phyloP scores from a whole-genome alignment of 2,329 filamentous ascomycete species.

The Fusarium sp. region DNA sequence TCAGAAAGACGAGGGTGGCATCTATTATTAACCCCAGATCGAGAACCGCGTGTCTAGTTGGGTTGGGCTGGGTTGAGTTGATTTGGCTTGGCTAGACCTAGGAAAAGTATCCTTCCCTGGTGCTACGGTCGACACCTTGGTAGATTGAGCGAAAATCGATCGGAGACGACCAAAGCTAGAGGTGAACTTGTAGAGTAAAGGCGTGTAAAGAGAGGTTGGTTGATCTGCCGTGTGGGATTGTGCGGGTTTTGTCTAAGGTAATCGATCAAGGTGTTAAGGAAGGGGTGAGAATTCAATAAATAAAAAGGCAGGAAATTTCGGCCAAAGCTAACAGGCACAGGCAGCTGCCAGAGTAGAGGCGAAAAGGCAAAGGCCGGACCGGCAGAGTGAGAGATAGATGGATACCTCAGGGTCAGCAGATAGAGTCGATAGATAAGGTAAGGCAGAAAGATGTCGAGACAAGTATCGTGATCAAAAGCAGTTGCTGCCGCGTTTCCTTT shows the following conservation, averaged over 20 bases:
- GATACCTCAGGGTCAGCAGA: neutral
- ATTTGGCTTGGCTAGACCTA: constrained; percentile 13
- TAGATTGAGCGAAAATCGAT: neutral
- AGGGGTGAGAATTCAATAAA: neutral
- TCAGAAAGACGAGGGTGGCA: constrained; percentile 41
- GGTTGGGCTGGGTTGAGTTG: constrained; percentile 2
- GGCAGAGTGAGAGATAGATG: neutral
- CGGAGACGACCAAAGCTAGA: neutral
- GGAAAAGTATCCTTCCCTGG: neutral
- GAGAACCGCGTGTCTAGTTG: constrained; percentile 24
- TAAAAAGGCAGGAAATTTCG: neutral
- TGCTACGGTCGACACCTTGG: neutral
- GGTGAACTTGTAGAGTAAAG: no score
- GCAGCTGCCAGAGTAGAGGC: neutral
- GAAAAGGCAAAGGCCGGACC: neutral
- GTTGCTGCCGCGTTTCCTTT: constrained; percentile 6
- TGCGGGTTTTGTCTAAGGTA: constrained; percentile 13
- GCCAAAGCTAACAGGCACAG: neutral
- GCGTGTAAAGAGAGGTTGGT: constrained; percentile 2
- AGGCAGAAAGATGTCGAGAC: neutral
- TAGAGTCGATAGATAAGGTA: neutral
- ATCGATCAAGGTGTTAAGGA: constrained; percentile 5
- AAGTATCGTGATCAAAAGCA: constrained; percentile 5
- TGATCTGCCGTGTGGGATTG: constrained; percentile 29
- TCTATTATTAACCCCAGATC: constrained; percentile 43